Base-by-base conservation (phyloP, 1,139 yeast genomes). In the Candida tropicalis region DNA sequence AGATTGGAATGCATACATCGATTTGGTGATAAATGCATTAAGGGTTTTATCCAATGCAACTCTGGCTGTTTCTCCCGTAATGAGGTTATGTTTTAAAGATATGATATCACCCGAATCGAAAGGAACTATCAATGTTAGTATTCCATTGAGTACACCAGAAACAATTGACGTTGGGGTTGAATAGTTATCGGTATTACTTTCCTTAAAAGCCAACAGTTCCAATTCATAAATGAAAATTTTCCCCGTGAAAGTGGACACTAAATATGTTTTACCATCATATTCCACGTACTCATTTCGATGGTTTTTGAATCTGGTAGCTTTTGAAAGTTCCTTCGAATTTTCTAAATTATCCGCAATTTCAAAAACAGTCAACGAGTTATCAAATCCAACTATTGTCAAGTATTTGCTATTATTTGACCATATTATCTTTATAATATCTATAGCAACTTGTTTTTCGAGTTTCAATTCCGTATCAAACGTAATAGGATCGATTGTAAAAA, bases 51-150 rank as follows among this genome's bases (percentile, higher is more conserved):
- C 56, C 3, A 54, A 49, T 3, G 51, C 42, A 40, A 54, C 49
- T 23, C 39, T 42, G 15, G 51, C 42, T 1, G 58, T 43, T 4
- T 39, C 39, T 9, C 40, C 32, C 0, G 40, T 26, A 1, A 42
- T 39, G 4, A 49, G 7, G 38, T 51, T 42, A 20, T 53, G 29
- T 16, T 45, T 35, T 5, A 58, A 45, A 1, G 60, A 47, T 12
- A 60, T 60, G 27, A 68, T 60, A 7, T 53, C 49, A 1, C 74
- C 73, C 40, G 57, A 54, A 44, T 71, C 76, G 40, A 52, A 63
- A 7, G 57, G 50, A 16, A 61, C 13, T 2, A 58, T 41, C 13
- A 51, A 35, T 2, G 40, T 41, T 46, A 53, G 32, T 1, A 23
- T 8, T 9, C 35, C 22, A 2, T 36, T 36, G 9, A 26, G 26